Evolutionary conservation across 805 yeast species (phyloP).

Genomic region (Metschnikowia bowlesiae): DNA sequence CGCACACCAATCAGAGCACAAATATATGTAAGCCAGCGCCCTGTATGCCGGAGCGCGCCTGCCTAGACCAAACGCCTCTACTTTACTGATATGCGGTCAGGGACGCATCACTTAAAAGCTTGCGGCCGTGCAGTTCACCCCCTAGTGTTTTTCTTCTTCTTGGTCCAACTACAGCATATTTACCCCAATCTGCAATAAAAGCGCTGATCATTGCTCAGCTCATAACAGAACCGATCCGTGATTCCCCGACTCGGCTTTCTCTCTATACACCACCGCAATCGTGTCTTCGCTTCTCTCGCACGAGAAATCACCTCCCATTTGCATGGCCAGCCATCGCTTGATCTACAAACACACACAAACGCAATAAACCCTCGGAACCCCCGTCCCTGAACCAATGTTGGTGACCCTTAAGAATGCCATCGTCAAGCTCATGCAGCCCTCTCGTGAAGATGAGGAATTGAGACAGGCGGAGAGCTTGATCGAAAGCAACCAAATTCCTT

Average conservation of each 20-base stretch:
- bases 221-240: not conserved
- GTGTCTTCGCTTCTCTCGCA: not conserved
- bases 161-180: not conserved
- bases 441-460: slow-evolving; percentile 25
- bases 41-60: not conserved
- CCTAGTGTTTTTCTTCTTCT: not conserved
- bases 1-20: not conserved
- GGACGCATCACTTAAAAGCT: slow-evolving; percentile 2
- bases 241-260: not conserved
- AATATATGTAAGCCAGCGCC: not conserved
- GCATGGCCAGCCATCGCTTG: not conserved
- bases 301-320: not conserved
- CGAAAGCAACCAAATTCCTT: slow-evolving; percentile 31
- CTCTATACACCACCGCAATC: slow-evolving; percentile 1
- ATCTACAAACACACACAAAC: not conserved
- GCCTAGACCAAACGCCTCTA: slow-evolving; percentile 1
- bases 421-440: slow-evolving; percentile 22
- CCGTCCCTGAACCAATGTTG: slow-evolving; percentile 8
- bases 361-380: not conserved
- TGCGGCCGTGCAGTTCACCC: slow-evolving; percentile 1
- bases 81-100: slow-evolving; percentile 1
- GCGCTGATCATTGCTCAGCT: not conserved
- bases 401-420: slow-evolving; percentile 31
- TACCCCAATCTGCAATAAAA: not conserved
- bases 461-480: slow-evolving; percentile 29